phyloP scores from a whole-genome alignment of 2,329 filamentous ascomycete species.

The Tolypocladium amazonense region DNA sequence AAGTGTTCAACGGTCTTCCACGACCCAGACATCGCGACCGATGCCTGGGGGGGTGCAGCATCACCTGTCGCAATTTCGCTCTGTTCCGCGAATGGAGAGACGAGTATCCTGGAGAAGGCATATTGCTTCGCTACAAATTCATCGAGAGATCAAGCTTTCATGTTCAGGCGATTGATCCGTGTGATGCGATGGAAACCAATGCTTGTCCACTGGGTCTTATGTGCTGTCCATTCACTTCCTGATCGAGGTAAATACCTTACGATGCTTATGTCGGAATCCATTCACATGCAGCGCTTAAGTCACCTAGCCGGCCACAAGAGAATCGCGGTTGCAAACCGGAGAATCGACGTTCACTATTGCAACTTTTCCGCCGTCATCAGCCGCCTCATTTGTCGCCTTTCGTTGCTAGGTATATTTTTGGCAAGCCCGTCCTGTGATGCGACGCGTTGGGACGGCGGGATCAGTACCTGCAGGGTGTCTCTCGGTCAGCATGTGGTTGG shows the following conservation, averaged over 20 bases:
- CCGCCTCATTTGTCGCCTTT: background rate
- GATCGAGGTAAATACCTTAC: background rate
- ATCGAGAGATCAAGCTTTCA: too few species aligned
- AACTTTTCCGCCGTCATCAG: background rate
- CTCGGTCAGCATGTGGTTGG: background rate
- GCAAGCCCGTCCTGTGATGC: background rate
- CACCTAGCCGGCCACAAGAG: background rate
- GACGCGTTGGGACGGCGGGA: background rate
- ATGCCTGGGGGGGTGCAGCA: too few species aligned
- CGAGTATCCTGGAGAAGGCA: too few species aligned
- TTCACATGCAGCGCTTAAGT: background rate
- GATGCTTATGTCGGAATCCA: background rate
- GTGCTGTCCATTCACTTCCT: background rate
- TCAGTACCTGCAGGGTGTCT: background rate
- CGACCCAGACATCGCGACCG: too few species aligned
- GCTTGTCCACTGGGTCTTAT: background rate
- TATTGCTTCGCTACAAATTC: too few species aligned
- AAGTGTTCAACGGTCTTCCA: too few species aligned
- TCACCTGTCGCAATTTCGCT: too few species aligned
- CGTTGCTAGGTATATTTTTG: background rate
- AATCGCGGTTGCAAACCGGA: background rate
- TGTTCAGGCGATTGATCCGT: background rate
- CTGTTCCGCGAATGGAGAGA: too few species aligned
- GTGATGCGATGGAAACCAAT: background rate
- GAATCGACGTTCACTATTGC: background rate